These are phyloP conservation scores for Debaryomycetaceae sp. DNA, from an alignment of 1,139 yeast genomes.

Conservation along the genomic window DNA sequence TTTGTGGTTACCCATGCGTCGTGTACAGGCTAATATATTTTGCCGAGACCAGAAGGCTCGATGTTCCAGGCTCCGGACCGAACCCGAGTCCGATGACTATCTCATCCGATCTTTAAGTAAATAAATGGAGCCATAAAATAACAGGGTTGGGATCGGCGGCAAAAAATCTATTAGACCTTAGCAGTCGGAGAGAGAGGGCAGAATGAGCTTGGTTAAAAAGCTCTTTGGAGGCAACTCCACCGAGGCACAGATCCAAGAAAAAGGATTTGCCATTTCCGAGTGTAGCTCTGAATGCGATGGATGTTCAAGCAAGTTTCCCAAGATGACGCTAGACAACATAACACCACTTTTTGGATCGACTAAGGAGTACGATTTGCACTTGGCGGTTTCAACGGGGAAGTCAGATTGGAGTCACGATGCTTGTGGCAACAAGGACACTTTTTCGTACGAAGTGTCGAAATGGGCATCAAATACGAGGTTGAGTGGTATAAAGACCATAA, in stretches of 20 bases:
- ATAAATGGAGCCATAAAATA: too few species aligned
- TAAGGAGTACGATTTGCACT: constrained; percentile 63
- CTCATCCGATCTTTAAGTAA: too few species aligned
- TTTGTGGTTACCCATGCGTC: neutral
- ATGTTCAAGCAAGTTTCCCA: constrained; percentile 54
- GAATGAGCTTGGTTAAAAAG: neutral
- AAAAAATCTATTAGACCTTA: too few species aligned
- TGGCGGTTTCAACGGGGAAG: constrained; percentile 78
- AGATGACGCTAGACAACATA: constrained; percentile 46
- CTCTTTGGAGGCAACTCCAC: neutral
- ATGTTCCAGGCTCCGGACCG: too few species aligned
- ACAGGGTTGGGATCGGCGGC: too few species aligned
- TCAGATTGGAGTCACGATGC: constrained; percentile 85
- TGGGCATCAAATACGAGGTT: constrained; percentile 50
- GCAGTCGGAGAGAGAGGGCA: too few species aligned
- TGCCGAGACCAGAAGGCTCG: neutral
- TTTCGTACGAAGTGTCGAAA: neutral
- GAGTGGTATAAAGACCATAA: constrained; percentile 25
- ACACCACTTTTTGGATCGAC: constrained; percentile 65
- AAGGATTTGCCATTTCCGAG: constrained; percentile 40
- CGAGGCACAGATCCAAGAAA: constrained; percentile 19
- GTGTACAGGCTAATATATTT: neutral
- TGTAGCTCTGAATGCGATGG: constrained; percentile 49
- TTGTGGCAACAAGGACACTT: constrained; percentile 38
- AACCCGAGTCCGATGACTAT: too few species aligned